Conservation (phyloP, 2,329 filamentous ascomycete genomes). For the Pseudogymnoascus sp. region DNA sequence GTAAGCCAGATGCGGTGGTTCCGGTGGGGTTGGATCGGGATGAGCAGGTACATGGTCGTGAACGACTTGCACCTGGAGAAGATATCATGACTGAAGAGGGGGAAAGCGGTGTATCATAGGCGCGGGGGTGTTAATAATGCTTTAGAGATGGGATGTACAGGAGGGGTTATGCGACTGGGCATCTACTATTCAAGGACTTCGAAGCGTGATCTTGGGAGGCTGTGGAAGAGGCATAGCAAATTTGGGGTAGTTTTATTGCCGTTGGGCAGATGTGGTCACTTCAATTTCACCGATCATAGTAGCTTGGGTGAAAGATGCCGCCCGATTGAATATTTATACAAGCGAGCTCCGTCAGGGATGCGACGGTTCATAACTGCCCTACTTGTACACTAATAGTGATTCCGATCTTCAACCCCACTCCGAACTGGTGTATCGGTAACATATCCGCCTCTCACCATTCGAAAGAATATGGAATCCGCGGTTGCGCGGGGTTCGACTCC, state of each 20-base stretch:
- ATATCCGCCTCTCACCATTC: conserved; percentile 7
- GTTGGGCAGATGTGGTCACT: background rate
- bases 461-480: conserved; percentile 1
- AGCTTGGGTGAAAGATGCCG: background rate
- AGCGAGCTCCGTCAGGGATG: background rate
- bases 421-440: conserved; percentile 7
- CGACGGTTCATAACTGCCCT: background rate
- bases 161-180: background rate
- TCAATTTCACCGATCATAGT: background rate
- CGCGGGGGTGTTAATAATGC: background rate
- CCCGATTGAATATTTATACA: conserved; percentile 5
- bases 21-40: conserved; percentile 84
- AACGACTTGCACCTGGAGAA: conserved; percentile 71
- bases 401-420: background rate
- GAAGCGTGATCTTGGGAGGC: background rate
- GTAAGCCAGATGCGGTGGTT: conserved; percentile 99
- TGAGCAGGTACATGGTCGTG: conserved; percentile 91
- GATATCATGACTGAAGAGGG: conserved; percentile 22
- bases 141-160: background rate
- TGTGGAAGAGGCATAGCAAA: background rate
- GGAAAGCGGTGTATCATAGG: conserved; percentile 1
- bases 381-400: background rate
- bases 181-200: background rate
- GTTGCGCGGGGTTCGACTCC: conserved; percentile 7
- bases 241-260: background rate